Conservation (phyloP, 108 stramenopile genomes). For the Mediolabrus comicus region DNA sequence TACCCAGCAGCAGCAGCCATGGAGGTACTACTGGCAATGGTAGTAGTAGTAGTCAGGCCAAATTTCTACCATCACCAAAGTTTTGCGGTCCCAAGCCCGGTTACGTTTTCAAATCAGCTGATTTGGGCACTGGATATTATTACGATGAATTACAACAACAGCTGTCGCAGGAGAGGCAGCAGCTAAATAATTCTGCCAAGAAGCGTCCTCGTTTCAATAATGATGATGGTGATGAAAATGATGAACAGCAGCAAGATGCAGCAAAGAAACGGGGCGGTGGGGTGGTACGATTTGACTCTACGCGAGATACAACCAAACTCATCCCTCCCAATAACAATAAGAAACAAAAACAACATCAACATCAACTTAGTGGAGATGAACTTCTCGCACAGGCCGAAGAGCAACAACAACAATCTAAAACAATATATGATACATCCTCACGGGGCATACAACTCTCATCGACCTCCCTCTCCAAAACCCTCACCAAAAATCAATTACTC, state of each 20-base stretch:
- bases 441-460: conserved; percentile 53
- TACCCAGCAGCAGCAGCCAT: neutral
- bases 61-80: conserved; percentile 51
- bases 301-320: conserved; percentile 52
- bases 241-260: neutral
- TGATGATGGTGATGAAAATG: neutral
- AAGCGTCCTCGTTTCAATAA: conserved; percentile 22
- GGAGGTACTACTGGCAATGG: neutral
- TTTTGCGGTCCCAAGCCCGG: conserved; percentile 60
- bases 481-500: conserved; percentile 49
- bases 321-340: conserved; percentile 14
- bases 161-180: neutral
- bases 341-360: neutral
- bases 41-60: neutral
- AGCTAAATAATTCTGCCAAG: neutral
- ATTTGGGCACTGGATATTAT: conserved; percentile 71
- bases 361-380: conserved; percentile 11
- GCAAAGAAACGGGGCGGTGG: conserved; percentile 13
- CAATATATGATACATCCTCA: conserved; percentile 51
- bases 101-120: conserved; percentile 65
- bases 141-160: conserved; percentile 26
- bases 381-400: conserved; percentile 70
- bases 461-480: conserved; percentile 36
- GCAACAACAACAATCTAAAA: conserved; percentile 15
- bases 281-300: conserved; percentile 44